These are phyloP conservation scores for Sphagnum fallax DNA, from an alignment of 228 moss, liverwort and hornwort species.

Conservation along the genomic window DNA sequence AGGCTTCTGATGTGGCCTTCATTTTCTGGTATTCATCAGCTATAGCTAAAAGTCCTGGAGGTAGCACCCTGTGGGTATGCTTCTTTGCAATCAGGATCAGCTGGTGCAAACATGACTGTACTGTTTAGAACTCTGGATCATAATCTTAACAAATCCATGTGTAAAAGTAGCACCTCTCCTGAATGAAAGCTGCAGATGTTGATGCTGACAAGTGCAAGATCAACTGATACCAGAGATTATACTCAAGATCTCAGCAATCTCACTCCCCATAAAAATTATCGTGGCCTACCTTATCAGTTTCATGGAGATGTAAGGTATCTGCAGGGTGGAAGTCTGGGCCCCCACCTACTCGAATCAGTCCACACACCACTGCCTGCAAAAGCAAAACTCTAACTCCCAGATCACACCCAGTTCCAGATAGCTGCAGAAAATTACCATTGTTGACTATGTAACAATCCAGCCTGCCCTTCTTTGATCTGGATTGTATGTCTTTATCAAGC, in stretches of 20 bases:
- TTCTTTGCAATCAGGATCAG: conserved; percentile 49
- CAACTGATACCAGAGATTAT: too few relatives aligned
- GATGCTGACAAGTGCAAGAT: too few relatives aligned
- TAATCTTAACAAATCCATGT: too few relatives aligned
- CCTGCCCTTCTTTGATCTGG: too few relatives aligned
- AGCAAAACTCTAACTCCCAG: not conserved
- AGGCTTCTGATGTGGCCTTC: conserved; percentile 11
- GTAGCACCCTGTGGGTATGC: conserved; percentile 49
- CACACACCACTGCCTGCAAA: conserved; percentile 55
- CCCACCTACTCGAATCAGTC: conserved; percentile 38
- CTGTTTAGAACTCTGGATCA: not conserved
- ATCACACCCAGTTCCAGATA: conserved; percentile 2
- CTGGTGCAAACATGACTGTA: conserved; percentile 22
- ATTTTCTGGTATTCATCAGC: conserved; percentile 21
- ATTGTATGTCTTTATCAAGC: too few relatives aligned
- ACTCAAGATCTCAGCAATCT: too few relatives aligned
- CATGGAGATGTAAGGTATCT: conserved; percentile 33
- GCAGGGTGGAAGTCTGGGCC: conserved; percentile 57
- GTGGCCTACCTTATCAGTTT: conserved; percentile 39
- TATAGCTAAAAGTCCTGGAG: conserved; percentile 35
- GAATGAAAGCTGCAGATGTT: too few relatives aligned
- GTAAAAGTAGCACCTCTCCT: too few relatives aligned
- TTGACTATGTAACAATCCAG: too few relatives aligned
- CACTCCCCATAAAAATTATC: too few relatives aligned
- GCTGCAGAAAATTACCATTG: not conserved